Base-by-base conservation (phyloP, 805 yeast species). In the Zygotorulaspora sp. region DNA sequence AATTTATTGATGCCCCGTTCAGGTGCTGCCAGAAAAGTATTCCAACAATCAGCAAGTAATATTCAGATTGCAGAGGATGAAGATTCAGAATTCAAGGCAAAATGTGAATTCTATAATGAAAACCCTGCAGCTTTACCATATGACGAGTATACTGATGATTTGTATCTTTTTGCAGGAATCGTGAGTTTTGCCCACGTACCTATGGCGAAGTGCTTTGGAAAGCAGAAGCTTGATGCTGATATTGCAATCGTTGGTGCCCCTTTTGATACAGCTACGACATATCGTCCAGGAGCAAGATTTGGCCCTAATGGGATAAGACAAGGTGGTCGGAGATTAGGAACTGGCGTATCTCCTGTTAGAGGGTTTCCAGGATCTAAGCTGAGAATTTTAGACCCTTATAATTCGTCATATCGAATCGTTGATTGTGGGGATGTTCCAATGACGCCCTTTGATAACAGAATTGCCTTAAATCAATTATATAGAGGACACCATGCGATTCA, bases 371-470 rank as follows among this genome's bases (percentile, higher is more conserved):
- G 59, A 19, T 58, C 70, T 2, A 61, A 63, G 34, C 52, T 71
- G 27, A 58, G 58, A 41, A 44, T 55, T 28, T 41, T 63, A 20
- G 65, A 74, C 43, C 78, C 79, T 3, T 76, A 72, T 52, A 58
- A 65, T 37, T 46, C 64, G 3, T 58, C 62, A 36, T 50, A 66
- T 21, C 55, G 61, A 5, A 59, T 72, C 22, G 67, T 75, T 4
- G 82, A 76, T 50, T 76, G 82, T 53, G 82, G 81, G 3, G 81
- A 76, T 52, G 72, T 75, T 11, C 74, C 80, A 21, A 69, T 75
- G 72, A 70, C 73, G 1, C 80, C 81, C n/a, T 74, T 74, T 41
- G 82, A 76, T 50, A 74, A 75, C 48, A 53, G 79, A 27, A 56
- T 75, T 21, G 80, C 80, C 1, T 61, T 76, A 40, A 70, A 75